Base-by-base conservation (phyloP, 371 early-diverging fungal species). In the Dichotomocladium elegans region DNA sequence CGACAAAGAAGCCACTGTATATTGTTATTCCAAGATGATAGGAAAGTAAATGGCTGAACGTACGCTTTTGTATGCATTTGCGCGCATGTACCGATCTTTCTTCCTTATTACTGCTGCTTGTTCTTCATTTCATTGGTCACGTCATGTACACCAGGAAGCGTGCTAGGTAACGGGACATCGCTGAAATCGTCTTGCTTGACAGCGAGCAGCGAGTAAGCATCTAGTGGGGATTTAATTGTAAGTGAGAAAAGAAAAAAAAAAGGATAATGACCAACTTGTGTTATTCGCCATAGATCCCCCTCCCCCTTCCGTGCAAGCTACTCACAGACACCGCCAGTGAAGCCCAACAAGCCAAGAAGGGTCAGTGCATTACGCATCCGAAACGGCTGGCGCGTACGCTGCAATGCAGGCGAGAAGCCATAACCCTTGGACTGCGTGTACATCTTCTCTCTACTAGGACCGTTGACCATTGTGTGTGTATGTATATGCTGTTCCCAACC, bases 111-210 rank as follows among this genome's bases (percentile, higher is more conserved):
- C 29, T 43, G 34, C 25, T 57, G 45, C n/a, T 57, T 50, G 9
- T 49, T 29, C 47, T 51, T 58, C n/a, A 53, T 14, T 52, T 68
- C 57, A 14, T 57, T 53, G 50, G 71, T 66, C 19, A 55, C 54
- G 27, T 60, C 68, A n/a, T 67, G 64, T 11, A 67, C 73, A 43
- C 64, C 65, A 34, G 71, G 56, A 33, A 63, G 54, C 2, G 62
- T 43, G 15, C 51, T 53, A 15, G 83, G 80, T 40, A 80, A 43
- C 24, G 72, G 70, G 9, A 82, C 73, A 57, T 82, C 83, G 51
- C 76, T 71, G 52, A 82, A 80, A 53, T 82, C 80, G 59, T 82
- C 83, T 47, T 82, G 83, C 49, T 74, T 74, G 7, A 82, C 79
- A 40, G 80, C 80, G 8, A 72, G 42, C 25, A 82, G 68, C n/a